Percentiles rank a stretch among this genome's conserved stretches.
These are phyloP conservation scores for Ascochyta koolunga DNA, from an alignment of 2,329 filamentous ascomycete species.

Conservation along the genomic window DNA sequence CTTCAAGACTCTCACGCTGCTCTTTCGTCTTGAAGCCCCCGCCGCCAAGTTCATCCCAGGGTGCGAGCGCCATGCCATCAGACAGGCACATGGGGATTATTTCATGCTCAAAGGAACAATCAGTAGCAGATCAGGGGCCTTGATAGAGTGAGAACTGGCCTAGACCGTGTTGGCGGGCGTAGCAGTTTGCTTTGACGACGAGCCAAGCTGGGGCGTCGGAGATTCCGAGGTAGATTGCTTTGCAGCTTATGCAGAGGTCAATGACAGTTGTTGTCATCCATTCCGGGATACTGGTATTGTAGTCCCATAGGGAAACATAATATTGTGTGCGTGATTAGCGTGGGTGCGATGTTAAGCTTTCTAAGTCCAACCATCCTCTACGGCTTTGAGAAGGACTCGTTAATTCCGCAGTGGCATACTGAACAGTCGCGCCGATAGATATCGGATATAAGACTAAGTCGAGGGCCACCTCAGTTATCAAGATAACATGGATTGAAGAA, in stretches of 20 bases:
- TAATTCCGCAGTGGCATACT: neutral
- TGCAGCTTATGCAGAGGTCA: conserved; percentile 48
- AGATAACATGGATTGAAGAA: neutral
- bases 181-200: conserved; percentile 31
- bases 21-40: conserved; percentile 51
- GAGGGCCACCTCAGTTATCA: neutral
- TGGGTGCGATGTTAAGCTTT: conserved; percentile 43
- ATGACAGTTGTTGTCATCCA: conserved; percentile 53
- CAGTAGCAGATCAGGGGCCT: conserved; percentile 65
- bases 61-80: conserved; percentile 67
- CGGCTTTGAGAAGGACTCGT: neutral
- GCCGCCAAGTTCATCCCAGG: conserved; percentile 61
- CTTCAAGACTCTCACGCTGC: conserved; percentile 19
- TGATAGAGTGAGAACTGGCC: conserved; percentile 63
- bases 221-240: conserved; percentile 55
- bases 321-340: conserved; percentile 37
- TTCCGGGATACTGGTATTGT: conserved; percentile 51
- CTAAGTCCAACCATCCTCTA: neutral
- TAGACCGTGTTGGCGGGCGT: conserved; percentile 50
- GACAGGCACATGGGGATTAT: conserved; percentile 69
- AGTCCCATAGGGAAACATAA: conserved; percentile 51
- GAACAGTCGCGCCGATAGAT: neutral
- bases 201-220: conserved; percentile 52
- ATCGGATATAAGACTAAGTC: neutral
- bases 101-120: conserved; percentile 73